Evolutionary conservation across 441 rosid genomes (phyloP).

Genomic region (Gossypium aridum): DNA sequence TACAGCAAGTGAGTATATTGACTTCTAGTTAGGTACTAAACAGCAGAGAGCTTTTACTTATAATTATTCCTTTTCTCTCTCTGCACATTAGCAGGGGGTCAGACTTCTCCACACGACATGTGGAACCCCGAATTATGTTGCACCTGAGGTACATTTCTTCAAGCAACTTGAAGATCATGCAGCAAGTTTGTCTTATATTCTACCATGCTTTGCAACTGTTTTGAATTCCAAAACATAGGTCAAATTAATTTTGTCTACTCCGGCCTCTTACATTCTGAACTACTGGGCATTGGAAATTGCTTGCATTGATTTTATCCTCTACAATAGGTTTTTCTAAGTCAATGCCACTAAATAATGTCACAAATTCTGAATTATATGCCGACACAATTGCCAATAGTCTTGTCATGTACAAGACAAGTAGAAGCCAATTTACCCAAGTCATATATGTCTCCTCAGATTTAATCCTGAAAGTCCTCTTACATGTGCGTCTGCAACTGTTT

Average conservation of each 20-base stretch:
- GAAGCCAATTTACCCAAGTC: background rate
- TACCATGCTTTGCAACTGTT: slow-evolving; percentile 6
- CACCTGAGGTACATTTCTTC: slow-evolving; percentile 68
- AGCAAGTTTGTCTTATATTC: slow-evolving; percentile 1
- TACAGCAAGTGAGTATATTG: slow-evolving; percentile 54
- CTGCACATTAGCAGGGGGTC: slow-evolving; percentile 45
- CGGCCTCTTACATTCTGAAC: slow-evolving; percentile 5
- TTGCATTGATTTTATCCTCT: background rate
- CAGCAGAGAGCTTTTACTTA: background rate
- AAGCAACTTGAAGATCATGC: slow-evolving; percentile 8
- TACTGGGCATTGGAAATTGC: background rate
- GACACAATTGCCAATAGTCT: background rate
- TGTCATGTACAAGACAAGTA: background rate
- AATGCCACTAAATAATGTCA: background rate
- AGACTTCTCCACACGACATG: slow-evolving; percentile 81
- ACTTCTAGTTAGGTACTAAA: background rate
- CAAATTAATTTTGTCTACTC: background rate
- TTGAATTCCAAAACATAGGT: background rate
- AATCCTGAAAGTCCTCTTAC: background rate
- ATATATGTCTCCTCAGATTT: background rate
- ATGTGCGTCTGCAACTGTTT: background rate
- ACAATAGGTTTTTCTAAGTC: background rate
- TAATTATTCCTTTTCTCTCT: background rate
- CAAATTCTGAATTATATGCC: background rate
- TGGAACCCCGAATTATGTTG: slow-evolving; percentile 97